Evolutionary conservation across 140 eudicot genomes (phyloP).

Genomic region (Stevia rebaudiana): DNA sequence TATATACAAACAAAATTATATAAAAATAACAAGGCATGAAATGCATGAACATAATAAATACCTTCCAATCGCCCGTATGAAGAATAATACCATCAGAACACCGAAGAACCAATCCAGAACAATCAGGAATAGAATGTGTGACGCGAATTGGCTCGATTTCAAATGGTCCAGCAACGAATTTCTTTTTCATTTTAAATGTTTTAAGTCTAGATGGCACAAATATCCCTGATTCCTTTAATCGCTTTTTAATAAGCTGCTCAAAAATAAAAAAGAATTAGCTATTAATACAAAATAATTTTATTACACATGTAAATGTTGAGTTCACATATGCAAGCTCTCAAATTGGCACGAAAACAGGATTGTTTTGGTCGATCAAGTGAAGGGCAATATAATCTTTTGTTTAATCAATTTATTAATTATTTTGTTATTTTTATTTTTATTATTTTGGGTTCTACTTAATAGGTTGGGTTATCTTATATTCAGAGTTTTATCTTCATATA

Average conservation of each 20-base stretch:
- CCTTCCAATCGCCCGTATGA: constrained; percentile 99
- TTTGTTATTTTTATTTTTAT: too few species aligned
- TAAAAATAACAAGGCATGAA: background rate
- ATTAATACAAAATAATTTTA: constrained; percentile 4
- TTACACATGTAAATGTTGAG: too few species aligned
- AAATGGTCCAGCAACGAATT: constrained; percentile 87
- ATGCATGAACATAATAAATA: constrained; percentile 22
- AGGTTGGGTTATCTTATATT: too few species aligned
- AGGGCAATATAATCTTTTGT: too few species aligned
- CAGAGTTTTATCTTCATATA: too few species aligned
- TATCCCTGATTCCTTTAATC: constrained; percentile 93
- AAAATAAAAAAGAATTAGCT: constrained; percentile 19
- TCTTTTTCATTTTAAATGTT: constrained; percentile 66
- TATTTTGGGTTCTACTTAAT: too few species aligned
- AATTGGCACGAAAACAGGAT: too few species aligned
- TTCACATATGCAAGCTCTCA: too few species aligned
- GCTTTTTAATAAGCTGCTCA: constrained; percentile 89
- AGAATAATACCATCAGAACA: constrained; percentile 93
- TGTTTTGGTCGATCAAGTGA: too few species aligned
- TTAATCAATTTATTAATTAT: too few species aligned
- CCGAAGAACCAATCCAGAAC: constrained; percentile 94
- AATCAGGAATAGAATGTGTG: constrained; percentile 97
- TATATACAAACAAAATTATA: background rate
- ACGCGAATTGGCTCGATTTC: constrained; percentile 96
- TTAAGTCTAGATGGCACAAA: constrained; percentile 94